Evolutionary conservation across 2,329 filamentous ascomycete genomes (phyloP).

Genomic region (Colletotrichum coccodes): DNA sequence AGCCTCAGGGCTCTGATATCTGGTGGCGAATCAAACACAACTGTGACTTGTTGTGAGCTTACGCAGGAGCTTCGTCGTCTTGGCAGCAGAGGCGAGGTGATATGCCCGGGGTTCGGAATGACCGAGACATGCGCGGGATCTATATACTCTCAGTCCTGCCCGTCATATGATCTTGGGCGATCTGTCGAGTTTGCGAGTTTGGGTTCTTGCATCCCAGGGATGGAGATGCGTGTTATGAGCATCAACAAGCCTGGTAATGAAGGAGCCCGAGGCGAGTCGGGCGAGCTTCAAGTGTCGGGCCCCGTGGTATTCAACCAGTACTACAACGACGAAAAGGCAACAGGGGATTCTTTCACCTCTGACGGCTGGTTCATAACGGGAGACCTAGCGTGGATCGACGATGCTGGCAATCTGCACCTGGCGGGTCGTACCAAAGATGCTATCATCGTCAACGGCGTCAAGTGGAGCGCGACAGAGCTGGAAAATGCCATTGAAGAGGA

Average conservation of each 20-base stretch:
- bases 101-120: slow-evolving; percentile 58
- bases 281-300: slow-evolving; percentile 68
- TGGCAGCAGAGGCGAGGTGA: slow-evolving; percentile 44
- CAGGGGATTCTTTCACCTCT: slow-evolving; percentile 63
- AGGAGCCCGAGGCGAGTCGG: slow-evolving; percentile 45
- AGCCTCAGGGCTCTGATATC: slow-evolving; percentile 46
- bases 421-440: slow-evolving; percentile 52
- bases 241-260: slow-evolving; percentile 27
- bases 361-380: slow-evolving; percentile 56
- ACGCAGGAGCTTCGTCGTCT: slow-evolving; percentile 41
- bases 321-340: slow-evolving; percentile 68
- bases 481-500: slow-evolving; percentile 50
- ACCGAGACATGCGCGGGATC: slow-evolving; percentile 63
- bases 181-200: slow-evolving; percentile 46
- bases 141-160: slow-evolving; percentile 54
- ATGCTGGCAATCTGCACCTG: slow-evolving; percentile 45
- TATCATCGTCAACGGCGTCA: slow-evolving; percentile 59
- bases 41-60: slow-evolving; percentile 42
- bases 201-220: slow-evolving; percentile 49
- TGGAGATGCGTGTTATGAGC: slow-evolving; percentile 49
- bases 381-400: slow-evolving; percentile 48
- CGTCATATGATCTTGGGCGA: slow-evolving; percentile 47
- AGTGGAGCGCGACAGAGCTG: slow-evolving; percentile 48
- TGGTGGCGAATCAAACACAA: slow-evolving; percentile 57
- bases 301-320: slow-evolving; percentile 73